These are phyloP conservation scores for Diddensiella transvaalensis DNA, from an alignment of 805 yeast genomes.

Conservation along the genomic window DNA sequence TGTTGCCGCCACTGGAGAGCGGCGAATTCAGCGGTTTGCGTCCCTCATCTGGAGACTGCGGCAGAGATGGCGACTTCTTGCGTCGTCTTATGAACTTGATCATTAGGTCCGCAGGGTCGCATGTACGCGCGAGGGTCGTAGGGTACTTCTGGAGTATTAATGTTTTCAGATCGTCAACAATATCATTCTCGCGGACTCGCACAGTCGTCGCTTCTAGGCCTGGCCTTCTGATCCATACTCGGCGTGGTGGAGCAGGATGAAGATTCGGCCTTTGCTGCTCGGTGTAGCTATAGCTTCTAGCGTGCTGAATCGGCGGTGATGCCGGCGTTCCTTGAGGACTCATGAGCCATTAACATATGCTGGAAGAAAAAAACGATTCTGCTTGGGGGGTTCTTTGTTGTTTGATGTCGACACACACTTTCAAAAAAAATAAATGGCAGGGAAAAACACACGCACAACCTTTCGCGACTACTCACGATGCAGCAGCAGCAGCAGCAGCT, in stretches of 20 bases:
- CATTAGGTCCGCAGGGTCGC: slow-evolving; percentile 64
- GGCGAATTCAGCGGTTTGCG: neutral
- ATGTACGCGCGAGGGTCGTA: slow-evolving; percentile 54
- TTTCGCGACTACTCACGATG: too few species aligned
- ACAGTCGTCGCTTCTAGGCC: slow-evolving; percentile 62
- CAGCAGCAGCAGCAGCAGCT: neutral
- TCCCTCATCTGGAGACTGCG: neutral
- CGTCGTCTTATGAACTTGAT: slow-evolving; percentile 19
- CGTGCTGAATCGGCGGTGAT: slow-evolving; percentile 1
- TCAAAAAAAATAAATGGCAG: neutral
- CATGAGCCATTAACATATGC: neutral
- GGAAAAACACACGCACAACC: too few species aligned
- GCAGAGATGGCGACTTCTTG: neutral
- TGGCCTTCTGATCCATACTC: slow-evolving; percentile 38
- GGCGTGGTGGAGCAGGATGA: slow-evolving; percentile 15
- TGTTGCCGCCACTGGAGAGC: neutral
- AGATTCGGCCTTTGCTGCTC: neutral
- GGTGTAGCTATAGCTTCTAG: neutral
- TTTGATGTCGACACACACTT: too few species aligned
- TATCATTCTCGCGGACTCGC: slow-evolving; percentile 54
- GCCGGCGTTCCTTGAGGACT: neutral
- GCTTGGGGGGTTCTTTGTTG: too few species aligned
- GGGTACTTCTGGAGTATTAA: slow-evolving; percentile 63
- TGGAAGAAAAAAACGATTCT: too few species aligned
- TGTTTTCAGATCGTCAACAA: slow-evolving; percentile 78